A percentile compares a stretch with the other conserved stretches of the same genome.
phyloP scores from a whole-genome alignment of 2,329 filamentous ascomycete species.

The Scortechinia acanthostroma region DNA sequence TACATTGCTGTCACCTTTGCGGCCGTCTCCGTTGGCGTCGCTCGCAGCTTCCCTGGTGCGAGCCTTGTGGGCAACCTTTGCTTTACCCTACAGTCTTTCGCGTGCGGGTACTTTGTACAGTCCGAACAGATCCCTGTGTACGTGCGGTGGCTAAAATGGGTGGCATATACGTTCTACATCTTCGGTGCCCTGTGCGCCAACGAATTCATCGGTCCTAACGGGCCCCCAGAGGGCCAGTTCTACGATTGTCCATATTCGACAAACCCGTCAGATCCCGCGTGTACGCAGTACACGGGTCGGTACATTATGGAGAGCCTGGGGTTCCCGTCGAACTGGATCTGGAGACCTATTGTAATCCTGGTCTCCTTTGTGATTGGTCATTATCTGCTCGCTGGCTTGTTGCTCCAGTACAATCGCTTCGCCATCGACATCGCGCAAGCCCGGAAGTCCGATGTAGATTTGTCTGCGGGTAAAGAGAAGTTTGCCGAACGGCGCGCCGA shows the following conservation, averaged over 20 bases:
- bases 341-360: conserved; percentile 56
- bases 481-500: conserved; percentile 37
- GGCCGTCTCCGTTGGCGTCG: conserved; percentile 57
- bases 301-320: conserved; percentile 66
- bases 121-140: conserved; percentile 68
- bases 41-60: conserved; percentile 62
- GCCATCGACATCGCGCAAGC: conserved; percentile 66
- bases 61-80: conserved; percentile 67
- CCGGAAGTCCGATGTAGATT: conserved; percentile 23
- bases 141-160: conserved; percentile 71
- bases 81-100: conserved; percentile 69
- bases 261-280: conserved; percentile 55
- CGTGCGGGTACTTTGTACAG: conserved; percentile 73
- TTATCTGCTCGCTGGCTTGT: conserved; percentile 47
- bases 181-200: conserved; percentile 68
- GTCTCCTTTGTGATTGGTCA: conserved; percentile 58
- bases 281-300: conserved; percentile 60
- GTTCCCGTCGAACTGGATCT: conserved; percentile 61
- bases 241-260: conserved; percentile 65
- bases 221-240: conserved; percentile 37
- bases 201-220: conserved; percentile 55
- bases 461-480: conserved; percentile 33
- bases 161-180: conserved; percentile 59
- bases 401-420: conserved; percentile 56
- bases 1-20: conserved; percentile 70